Evolutionary conservation across 768 basidiomycete species (phyloP).

Genomic region (Lactifluus pinguis): DNA sequence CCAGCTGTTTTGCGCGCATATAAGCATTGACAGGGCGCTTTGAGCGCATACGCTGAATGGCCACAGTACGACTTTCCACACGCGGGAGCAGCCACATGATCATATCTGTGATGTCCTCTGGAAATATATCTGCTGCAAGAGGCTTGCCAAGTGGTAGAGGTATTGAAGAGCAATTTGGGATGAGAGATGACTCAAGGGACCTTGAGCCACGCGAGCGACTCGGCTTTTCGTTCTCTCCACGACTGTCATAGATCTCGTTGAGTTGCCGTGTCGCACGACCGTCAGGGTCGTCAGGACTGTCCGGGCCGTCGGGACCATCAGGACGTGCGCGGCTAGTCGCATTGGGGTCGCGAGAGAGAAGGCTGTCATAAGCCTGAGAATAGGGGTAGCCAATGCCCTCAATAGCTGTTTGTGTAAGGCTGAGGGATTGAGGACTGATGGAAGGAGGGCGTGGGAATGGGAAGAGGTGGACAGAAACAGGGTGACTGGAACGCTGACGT

Average conservation of each 20-base stretch:
- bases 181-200: constrained; percentile 1
- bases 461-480: constrained; percentile 2
- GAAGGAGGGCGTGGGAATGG: constrained; percentile 17
- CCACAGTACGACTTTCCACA: constrained; percentile 11
- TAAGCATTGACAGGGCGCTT: not conserved
- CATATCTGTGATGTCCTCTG: constrained; percentile 16
- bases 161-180: constrained; percentile 1
- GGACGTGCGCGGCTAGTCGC: constrained; percentile 3
- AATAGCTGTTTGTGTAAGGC: constrained; percentile 4
- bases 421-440: constrained; percentile 16
- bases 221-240: constrained; percentile 16
- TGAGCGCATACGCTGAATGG: not conserved
- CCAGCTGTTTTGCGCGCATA: constrained; percentile 3
- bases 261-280: constrained; percentile 12
- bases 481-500: not conserved
- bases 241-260: too few species aligned
- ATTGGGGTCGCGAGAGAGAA: constrained; percentile 9
- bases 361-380: constrained; percentile 7
- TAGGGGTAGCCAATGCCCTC: constrained; percentile 18
- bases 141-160: not conserved
- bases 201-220: constrained; percentile 15
- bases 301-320: constrained; percentile 15
- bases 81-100: constrained; percentile 17
- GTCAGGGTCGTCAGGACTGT: constrained; percentile 13
- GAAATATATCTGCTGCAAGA: constrained; percentile 6